Conservation (phyloP, 2,329 filamentous ascomycete genomes). For the Harringtonia aguacate region DNA sequence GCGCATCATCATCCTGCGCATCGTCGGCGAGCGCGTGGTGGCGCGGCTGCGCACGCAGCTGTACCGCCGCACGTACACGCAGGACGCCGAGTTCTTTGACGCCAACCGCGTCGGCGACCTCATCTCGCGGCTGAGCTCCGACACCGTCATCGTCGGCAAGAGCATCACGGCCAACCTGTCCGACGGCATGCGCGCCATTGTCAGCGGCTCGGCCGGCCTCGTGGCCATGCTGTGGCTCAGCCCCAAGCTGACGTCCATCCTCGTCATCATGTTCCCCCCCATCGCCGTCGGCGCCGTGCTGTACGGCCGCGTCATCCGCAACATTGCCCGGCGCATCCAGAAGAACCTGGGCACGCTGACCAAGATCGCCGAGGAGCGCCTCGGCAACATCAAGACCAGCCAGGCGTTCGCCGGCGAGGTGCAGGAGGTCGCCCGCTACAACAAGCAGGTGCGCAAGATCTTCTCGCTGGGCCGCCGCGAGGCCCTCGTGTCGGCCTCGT, state of each 20-base stretch:
- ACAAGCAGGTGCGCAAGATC: constrained; percentile 82
- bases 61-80: constrained; percentile 86
- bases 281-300: constrained; percentile 85
- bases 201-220: constrained; percentile 84
- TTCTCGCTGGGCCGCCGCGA: constrained; percentile 82
- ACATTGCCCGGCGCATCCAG: constrained; percentile 84
- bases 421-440: constrained; percentile 84
- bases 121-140: constrained; percentile 88
- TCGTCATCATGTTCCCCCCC: constrained; percentile 80
- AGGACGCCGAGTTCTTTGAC: constrained; percentile 98
- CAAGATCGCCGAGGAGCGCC: constrained; percentile 95
- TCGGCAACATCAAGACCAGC: constrained; percentile 92
- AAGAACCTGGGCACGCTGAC: constrained; percentile 86
- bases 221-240: constrained; percentile 94
- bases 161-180: constrained; percentile 97
- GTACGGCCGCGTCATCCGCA: constrained; percentile 81
- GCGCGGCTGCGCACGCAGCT: constrained; percentile 79
- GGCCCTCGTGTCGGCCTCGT: constrained; percentile 78
- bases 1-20: constrained; percentile 82
- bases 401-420: constrained; percentile 93
- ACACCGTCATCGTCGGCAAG: constrained; percentile 96
- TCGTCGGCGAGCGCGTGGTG: constrained; percentile 92
- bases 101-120: constrained; percentile 93
- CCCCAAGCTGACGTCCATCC: constrained; percentile 75
- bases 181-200: constrained; percentile 82